Evolutionary conservation across 1,284 basidiomycete genomes (phyloP).

Genomic region (Apiotrichum montevideense): DNA sequence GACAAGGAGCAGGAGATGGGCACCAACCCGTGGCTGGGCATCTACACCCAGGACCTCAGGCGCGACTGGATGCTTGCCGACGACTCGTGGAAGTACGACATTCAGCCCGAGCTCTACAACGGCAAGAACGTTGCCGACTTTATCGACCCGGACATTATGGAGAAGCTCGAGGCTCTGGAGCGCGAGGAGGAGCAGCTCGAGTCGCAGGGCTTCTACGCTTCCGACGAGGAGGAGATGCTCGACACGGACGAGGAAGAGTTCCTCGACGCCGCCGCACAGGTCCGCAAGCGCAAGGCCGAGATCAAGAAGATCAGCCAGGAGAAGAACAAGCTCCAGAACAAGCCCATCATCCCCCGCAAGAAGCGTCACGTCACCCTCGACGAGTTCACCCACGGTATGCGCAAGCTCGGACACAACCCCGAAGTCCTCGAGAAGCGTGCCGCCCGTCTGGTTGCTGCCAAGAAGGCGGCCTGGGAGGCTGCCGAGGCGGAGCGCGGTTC

Average conservation of each 20-base stretch:
- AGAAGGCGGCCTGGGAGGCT: slow-evolving; percentile 44
- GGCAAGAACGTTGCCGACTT: slow-evolving; percentile 99
- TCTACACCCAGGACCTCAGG: slow-evolving; percentile 82
- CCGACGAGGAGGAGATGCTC: slow-evolving; percentile 74
- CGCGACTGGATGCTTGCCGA: slow-evolving; percentile 78
- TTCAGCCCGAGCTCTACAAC: slow-evolving; percentile 92
- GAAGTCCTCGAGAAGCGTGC: slow-evolving; percentile 83
- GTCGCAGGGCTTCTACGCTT: slow-evolving; percentile 91
- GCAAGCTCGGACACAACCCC: slow-evolving; percentile 82
- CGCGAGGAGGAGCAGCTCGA: slow-evolving; percentile 91
- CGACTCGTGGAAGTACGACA: slow-evolving; percentile 92
- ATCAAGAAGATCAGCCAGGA: slow-evolving; percentile 73
- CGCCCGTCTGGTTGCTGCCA: slow-evolving; percentile 56
- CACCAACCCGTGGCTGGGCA: slow-evolving; percentile 78
- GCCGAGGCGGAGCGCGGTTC: slow-evolving; percentile 31
- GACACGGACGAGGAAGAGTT: slow-evolving; percentile 84
- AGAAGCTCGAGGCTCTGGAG: slow-evolving; percentile 94
- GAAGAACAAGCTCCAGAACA: slow-evolving; percentile 85
- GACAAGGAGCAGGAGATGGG: slow-evolving; percentile 61
- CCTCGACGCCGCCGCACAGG: slow-evolving; percentile 64
- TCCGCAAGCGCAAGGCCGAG: slow-evolving; percentile 55
- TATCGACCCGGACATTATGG: slow-evolving; percentile 96
- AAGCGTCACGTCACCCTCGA: slow-evolving; percentile 77
- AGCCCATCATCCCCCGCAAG: slow-evolving; percentile 75
- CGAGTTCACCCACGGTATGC: slow-evolving; percentile 75